A percentile compares a stretch with the other conserved stretches of the same genome.
Conservation (phyloP, 176 grass and related monocot species). For the Juncus inflexus region DNA sequence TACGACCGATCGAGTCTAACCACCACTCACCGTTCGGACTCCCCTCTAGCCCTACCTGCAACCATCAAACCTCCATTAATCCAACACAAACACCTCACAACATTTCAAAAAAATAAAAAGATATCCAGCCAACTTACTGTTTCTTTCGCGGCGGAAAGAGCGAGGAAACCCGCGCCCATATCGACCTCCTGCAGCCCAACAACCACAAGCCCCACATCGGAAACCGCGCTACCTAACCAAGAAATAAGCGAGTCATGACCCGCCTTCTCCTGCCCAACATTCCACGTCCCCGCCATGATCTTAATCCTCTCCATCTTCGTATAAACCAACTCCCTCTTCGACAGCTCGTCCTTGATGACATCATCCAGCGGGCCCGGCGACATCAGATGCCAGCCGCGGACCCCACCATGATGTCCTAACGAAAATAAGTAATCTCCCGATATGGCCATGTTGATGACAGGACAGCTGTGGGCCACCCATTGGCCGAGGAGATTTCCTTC, state of each 20-base stretch:
- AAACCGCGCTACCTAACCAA: slow-evolving; percentile 77
- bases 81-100: background rate
- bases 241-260: slow-evolving; percentile 66
- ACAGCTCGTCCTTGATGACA: slow-evolving; percentile 62
- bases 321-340: slow-evolving; percentile 63
- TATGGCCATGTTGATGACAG: slow-evolving; percentile 79
- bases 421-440: slow-evolving; percentile 77
- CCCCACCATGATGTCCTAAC: slow-evolving; percentile 79
- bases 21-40: slow-evolving; percentile 99
- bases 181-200: slow-evolving; percentile 98
- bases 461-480: slow-evolving; percentile 82
- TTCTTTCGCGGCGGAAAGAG: slow-evolving; percentile 97
- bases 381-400: slow-evolving; percentile 77
- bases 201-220: slow-evolving; percentile 83
- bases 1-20: slow-evolving; percentile 85
- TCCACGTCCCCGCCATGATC: slow-evolving; percentile 94
- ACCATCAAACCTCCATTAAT: slow-evolving; percentile 20
- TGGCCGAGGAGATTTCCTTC: slow-evolving; percentile 74
- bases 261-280: slow-evolving; percentile 95
- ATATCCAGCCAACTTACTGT: slow-evolving; percentile 44
- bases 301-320: slow-evolving; percentile 86
- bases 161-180: slow-evolving; percentile 99
- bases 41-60: slow-evolving; percentile 94
- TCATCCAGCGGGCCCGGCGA: slow-evolving; percentile 87
- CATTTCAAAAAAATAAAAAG: background rate